These are phyloP conservation scores for Blastocladiella britannica DNA, from an alignment of 192 early-diverging fungal species.

Conservation along the genomic window DNA sequence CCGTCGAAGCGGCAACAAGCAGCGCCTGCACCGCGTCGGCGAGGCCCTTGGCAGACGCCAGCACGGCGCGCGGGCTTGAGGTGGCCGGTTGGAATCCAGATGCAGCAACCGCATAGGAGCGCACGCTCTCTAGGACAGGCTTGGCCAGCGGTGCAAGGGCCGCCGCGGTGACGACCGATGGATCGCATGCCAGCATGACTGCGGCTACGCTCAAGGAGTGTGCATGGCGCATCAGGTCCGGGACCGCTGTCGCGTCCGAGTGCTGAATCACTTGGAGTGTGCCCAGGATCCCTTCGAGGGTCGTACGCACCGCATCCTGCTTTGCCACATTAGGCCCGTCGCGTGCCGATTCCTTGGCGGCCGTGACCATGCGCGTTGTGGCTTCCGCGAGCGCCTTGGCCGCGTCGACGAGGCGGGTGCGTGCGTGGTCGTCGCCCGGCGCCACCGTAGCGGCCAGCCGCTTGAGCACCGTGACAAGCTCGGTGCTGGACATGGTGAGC, in stretches of 20 bases:
- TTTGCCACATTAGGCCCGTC: conserved; percentile 7
- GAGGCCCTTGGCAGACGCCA: no score
- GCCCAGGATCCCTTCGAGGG: background rate
- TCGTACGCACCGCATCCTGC: background rate
- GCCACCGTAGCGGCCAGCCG: conserved; percentile 2
- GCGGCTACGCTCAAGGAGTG: background rate
- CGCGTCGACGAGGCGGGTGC: conserved; percentile 11
- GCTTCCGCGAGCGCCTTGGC: conserved; percentile 19
- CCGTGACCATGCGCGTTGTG: conserved; percentile 20
- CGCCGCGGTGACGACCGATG: background rate
- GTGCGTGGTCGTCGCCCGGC: conserved; percentile 13
- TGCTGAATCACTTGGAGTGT: background rate
- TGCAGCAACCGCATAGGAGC: no score
- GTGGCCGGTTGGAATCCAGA: no score
- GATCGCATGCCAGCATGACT: background rate
- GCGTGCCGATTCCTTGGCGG: conserved; percentile 21
- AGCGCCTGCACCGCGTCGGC: no score
- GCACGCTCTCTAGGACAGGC: no score
- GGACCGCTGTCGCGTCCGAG: background rate
- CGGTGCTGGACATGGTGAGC: conserved; percentile 20
- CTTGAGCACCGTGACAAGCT: conserved; percentile 27
- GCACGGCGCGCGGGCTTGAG: no score
- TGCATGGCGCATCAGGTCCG: background rate
- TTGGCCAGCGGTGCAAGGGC: no score
- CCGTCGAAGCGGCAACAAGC: no score